Conservation (phyloP, 495 filamentous ascomycete species). For the Neohortaea acidophila region DNA sequence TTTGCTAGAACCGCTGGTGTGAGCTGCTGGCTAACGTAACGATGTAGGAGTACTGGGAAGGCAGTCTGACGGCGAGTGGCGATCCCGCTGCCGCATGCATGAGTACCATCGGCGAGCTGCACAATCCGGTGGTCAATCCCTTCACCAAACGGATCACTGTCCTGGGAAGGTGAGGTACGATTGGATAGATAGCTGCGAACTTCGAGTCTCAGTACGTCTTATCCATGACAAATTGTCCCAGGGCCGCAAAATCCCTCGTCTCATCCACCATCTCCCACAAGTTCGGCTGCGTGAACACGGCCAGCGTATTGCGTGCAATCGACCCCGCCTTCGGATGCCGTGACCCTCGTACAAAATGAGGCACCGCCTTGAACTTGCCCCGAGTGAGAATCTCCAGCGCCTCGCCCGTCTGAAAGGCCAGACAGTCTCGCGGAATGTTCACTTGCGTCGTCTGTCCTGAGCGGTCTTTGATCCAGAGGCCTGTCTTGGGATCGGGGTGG, state of each 20-base stretch:
- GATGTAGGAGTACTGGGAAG: slow-evolving; percentile 29
- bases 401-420: slow-evolving; percentile 90
- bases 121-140: slow-evolving; percentile 22
- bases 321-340: slow-evolving; percentile 32
- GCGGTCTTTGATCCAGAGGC: slow-evolving; percentile 82
- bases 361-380: slow-evolving; percentile 83
- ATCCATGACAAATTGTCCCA: slow-evolving; percentile 66
- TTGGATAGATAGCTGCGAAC: neutral
- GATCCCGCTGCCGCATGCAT: slow-evolving; percentile 30
- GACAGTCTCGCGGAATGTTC: slow-evolving; percentile 73
- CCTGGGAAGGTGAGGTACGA: neutral
- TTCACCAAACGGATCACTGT: slow-evolving; percentile 8
- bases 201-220: neutral
- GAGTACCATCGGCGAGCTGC: slow-evolving; percentile 27
- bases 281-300: slow-evolving; percentile 96
- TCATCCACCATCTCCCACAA: slow-evolving; percentile 69
- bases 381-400: slow-evolving; percentile 75
- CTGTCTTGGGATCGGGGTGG: slow-evolving; percentile 69
- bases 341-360: slow-evolving; percentile 89
- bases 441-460: slow-evolving; percentile 66
- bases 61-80: slow-evolving; percentile 18
- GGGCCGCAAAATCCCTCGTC: slow-evolving; percentile 66
- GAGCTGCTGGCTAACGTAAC: no score
- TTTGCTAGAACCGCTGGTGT: no score
- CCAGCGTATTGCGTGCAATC: slow-evolving; percentile 81